Evolutionary conservation across 2,329 filamentous ascomycete species (phyloP), one percentile per base, ranked within the genome.

Genomic region (Phialophora chinensis): DNA sequence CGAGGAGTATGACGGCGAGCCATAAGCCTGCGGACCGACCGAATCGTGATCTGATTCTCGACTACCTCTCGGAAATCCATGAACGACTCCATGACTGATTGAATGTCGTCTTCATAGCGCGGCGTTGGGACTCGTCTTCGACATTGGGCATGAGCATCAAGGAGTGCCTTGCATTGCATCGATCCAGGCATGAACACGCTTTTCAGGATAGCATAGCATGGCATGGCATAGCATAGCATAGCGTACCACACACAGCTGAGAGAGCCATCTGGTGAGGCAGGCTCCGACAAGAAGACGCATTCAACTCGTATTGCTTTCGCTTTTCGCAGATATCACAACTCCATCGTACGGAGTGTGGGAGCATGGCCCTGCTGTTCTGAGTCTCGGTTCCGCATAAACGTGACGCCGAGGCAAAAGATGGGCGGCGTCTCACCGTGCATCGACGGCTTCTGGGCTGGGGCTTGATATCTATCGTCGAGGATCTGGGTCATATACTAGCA

Each of bases 1-100:
- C 69, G 86, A 87, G 62, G 79, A 78, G 5, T 67, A 66, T 44
- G 67, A 66, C 25, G 29, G 8, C 23, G n/a, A 47, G 33, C 27
- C 10, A 42, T 29, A 12, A 58, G 35, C n/a, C 17, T 55, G 53
- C 27, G 8, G 27, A 33, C 53, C 25, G 53, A 29, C 1, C 20
- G 53, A 27, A 7, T 42, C 20, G 47, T 27, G 27, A 11, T 10
- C 8, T 27, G 11, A 12, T 6, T 12, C 20, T 52, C 25, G 49
- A 52, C 8, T 14, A 25, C 20, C 23, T 27, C 49, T n/a, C 3
- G 17, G 38, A 44, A 44, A 44, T 44, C 38, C n/a, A 1, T 44
- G 38, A n/a, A 17, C 17, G 17, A 20, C 5, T 44, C 38, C 17
- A n/a, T 44, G 49, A 52, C 49, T 27, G 49, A 50, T 52, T 52